Base-by-base conservation (phyloP, 768 basidiomycete species). In the Hygrocybe coccinea region DNA sequence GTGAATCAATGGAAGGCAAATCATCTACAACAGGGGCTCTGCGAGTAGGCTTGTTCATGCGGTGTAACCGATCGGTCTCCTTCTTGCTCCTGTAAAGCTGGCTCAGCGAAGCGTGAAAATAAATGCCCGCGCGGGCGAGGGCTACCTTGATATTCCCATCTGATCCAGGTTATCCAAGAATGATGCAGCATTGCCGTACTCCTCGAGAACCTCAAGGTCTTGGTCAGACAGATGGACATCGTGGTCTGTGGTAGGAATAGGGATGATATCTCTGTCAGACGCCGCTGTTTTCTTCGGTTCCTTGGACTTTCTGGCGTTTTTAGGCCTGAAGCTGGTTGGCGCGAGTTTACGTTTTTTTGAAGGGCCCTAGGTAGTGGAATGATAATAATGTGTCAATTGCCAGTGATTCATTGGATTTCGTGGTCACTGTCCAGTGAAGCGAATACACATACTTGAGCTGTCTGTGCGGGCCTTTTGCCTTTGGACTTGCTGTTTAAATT, bases 151-250 rank as follows among this genome's bases (percentile, higher is more conserved):
- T 55, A 97, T 88, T n/a, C 83, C 88, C 61, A 82, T 83, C 58
- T 79, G 77, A 69, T 97, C 92, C 52, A 97, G 71, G 19, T 71
- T 74, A 33, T 78, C 71, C 57, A 97, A 70, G 70, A 97, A 97
- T 33, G 76, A 73, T 34, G 78, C 76, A 2, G 82, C 78, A 21
- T 74, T 74, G 19, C 86, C 80, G 62, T 84, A 89, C 61, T 85
- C 80, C 53, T 81, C 73, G 22, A 91, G 69, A 48, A 87, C 67
- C n/a, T 79, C 81, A 34, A 85, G 71, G 57, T 87, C 89, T 56
- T 85, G 81, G 35, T 87, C 86, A n/a, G 83, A 85, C 15, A 89
- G 68, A 11, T 81, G 77, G 3, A 75, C 62, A 35, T 82, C 83
- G 14, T 80, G 79, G 15, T 78, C 78, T 50, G 72, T 70, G 21